Base-by-base conservation (phyloP, 2,329 filamentous ascomycete genomes). In the Thelonectria discophora region DNA sequence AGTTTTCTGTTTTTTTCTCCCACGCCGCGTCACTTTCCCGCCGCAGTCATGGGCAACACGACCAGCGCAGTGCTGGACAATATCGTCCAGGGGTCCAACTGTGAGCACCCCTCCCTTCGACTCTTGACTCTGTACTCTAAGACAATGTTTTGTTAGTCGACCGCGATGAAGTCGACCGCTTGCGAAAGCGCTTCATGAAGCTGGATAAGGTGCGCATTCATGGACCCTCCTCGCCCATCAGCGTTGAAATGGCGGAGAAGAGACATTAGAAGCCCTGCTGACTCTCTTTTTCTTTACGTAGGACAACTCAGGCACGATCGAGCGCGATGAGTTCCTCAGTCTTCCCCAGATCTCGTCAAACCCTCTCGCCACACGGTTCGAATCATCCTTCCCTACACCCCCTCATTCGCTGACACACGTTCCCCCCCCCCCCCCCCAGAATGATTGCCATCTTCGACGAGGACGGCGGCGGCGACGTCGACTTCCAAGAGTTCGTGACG, bases 371-470 rank as follows among this genome's bases (percentile, higher is more conserved):
- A 98, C 95, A 73, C 91, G 94, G 91, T 93, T 82, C 72, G 79
- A 60, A 43, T 30, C 60, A 42, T 54, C 6, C 37, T 49, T 39
- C 51, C 39, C 13, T 20, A 15, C 7, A 39, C 12, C 40, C 40
- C 49, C 39, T 11, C 13, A 13, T 34, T 32, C 43, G 45, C 65
- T 68, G 48, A 68, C 56, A 7, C 34, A 39, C 30, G 17, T 48
- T 18, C 10, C 3, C 3, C 8, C 49, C 32, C 32, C n/a, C 3
- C 7, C 75, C 32, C n/a, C 3, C 27, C 75, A 94, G 92, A 79
- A 97, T 99, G 93, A 99, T 99, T 74, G 94, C 95, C 60, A 99
- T 98, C 73, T 98, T 99, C 76, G 95, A 99, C 78, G 95, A 98
- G 80, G 95, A 99, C 78, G 95, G 95, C 65, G 94, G 95, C 71